Base-by-base conservation (phyloP, 768 basidiomycete genomes). In the Boletus sp. region DNA sequence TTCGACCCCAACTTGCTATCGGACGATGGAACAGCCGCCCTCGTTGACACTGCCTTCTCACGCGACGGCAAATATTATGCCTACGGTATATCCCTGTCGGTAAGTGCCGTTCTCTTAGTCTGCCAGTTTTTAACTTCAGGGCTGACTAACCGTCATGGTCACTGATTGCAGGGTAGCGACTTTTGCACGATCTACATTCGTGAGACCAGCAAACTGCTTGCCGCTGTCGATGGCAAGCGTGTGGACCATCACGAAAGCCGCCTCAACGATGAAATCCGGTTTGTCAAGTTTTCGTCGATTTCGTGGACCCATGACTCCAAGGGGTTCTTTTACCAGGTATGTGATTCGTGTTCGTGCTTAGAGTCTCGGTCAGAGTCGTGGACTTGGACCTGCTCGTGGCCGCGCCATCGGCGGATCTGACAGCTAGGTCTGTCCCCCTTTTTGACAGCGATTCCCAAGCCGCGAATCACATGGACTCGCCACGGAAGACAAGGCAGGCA, bases 271-370 rank as follows among this genome's bases (percentile, higher is more conserved):
- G 85, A 85, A 57, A 72, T 92, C 52, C 80, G 85, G 53, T 87
- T 82, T 66, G 87, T 90, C 59, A 93, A 93, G 68, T 92, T 90
- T 71, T 87, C 86, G 1, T 71, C 76, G 11, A 78, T 92, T 42
- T 75, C 77, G 29, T 93, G 91, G 92, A 85, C 85, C 5, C 82
- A 83, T 54, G 89, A 92, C 71, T 86, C 83, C 53, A 85, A 84
- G 58, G 91, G 92, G 1, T 91, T 93, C 72, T 90, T 93, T 73
- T 94, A 94, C 68, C 90, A 92, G 77, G 78, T 78, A 49, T 20
- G 71, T 65, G 6, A 9, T 18, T 32, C 29, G 6, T 46, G 41
- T 47, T 29, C 50, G 14, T 35, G 47, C 46, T n/a, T 7, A 15
- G 35, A 45, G 10, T n/a, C 24, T 28, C 54, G 8, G 44, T 14